Evolutionary conservation across 257 asterid species (phyloP).

Genomic region (Eustoma russellianum): DNA sequence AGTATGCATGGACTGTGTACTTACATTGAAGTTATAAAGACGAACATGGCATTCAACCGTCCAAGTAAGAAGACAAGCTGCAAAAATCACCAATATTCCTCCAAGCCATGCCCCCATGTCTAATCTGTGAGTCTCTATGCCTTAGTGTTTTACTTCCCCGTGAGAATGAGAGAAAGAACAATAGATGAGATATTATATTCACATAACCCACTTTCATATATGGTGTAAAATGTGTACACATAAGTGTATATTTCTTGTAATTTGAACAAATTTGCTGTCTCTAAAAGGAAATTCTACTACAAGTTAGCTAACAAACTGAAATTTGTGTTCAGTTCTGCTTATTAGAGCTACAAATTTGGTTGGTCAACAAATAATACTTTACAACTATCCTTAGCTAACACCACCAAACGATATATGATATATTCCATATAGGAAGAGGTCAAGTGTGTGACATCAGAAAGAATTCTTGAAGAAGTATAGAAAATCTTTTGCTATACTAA

Average conservation of each 20-base stretch:
- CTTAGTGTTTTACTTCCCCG: conserved; percentile 4
- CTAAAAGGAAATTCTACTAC: background rate
- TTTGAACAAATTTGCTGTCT: conserved; percentile 6
- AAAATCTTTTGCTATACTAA: background rate
- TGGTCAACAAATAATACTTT: conserved; percentile 16
- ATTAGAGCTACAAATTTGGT: conserved; percentile 7
- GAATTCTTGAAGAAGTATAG: conserved; percentile 9
- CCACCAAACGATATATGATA: conserved; percentile 12
- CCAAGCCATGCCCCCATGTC: conserved; percentile 27
- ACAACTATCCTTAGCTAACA: conserved; percentile 18
- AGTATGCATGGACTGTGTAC: conserved; percentile 2
- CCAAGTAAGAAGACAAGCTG: conserved; percentile 22
- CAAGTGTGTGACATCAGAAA: conserved; percentile 12
- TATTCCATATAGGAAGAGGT: conserved; percentile 5
- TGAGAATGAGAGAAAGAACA: conserved; percentile 22
- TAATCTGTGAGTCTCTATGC: background rate
- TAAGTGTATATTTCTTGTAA: conserved; percentile 12
- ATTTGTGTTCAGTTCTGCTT: background rate
- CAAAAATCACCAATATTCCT: conserved; percentile 12
- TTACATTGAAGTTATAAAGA: conserved; percentile 43
- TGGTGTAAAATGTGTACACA: conserved; percentile 2
- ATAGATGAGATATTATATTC: background rate
- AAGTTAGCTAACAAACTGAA: background rate
- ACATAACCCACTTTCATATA: background rate
- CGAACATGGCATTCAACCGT: conserved; percentile 29